Evolutionary conservation across 768 basidiomycete genomes (phyloP), one percentile per base, ranked within the genome.

Genomic region (Mycena epipterygia): DNA sequence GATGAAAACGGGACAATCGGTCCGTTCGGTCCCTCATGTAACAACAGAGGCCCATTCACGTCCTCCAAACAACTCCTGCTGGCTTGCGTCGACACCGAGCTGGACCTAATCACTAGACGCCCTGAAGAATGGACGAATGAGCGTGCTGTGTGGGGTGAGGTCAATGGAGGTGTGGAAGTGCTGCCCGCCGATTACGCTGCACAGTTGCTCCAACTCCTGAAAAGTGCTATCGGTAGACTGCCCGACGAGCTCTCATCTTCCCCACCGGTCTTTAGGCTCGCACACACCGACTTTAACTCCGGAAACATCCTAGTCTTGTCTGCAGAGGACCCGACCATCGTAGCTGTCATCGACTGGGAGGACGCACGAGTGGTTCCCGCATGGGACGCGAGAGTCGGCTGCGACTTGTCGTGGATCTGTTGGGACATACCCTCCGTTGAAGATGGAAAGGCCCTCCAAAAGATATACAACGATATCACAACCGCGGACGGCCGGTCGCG

Each of bases 311-410:
- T 41, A 6, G n/a, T 59, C 57, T 42, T 39, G 16, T 41, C 41
- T 13, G n/a, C 57, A 5, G 37, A 25, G 37, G 39, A 59, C 27
- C 39, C 57, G 27, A 42, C 41, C 25, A 30, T 44, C 27, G 57
- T 59, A 12, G 57, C 39, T 16, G 41, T 59, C 19, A 14, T 59
- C n/a, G 57, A 59, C 23, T 59, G 57, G 57, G 57, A 59, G 23
- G 57, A 39, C 39, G 41, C 41, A 5, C 41, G 35, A n/a, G 41
- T 59, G 25, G 14, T 59, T 27, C 57, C 57, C 27, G 57, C 57
- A 27, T 59, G 57, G 57, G 57, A 59, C 41, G n/a, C 39, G 27
- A 3, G 57, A 7, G 17, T 11, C 12, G 57, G 41, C 39, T 59
- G 57, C 57, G 11, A 42, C 25, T 2, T 58, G 5, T 39, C 35